These are phyloP conservation scores for Amanita muscaria DNA, from an alignment of 768 basidiomycete species.

Conservation along the genomic window DNA sequence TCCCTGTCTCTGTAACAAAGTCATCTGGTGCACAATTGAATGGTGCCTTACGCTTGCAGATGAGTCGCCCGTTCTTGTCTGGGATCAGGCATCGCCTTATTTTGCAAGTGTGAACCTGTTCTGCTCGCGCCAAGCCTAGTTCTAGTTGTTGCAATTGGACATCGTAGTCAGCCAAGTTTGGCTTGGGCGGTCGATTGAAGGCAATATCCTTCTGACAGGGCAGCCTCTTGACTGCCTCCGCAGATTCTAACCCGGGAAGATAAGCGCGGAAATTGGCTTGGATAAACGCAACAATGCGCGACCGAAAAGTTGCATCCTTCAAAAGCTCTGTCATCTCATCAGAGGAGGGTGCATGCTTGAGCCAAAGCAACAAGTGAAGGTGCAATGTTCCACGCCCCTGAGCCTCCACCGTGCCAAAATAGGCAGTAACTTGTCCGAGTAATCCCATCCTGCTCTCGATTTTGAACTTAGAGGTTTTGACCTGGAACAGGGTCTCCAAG, in stretches of 20 bases:
- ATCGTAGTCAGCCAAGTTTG: conserved; percentile 16
- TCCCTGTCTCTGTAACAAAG: conserved; percentile 16
- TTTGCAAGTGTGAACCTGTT: conserved; percentile 26
- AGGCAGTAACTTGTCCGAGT: conserved; percentile 7
- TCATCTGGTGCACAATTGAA: conserved; percentile 13
- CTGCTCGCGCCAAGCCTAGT: conserved; percentile 14
- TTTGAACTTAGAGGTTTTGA: conserved; percentile 8
- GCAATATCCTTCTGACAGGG: conserved; percentile 20
- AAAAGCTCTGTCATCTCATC: conserved; percentile 20
- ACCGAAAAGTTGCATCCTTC: conserved; percentile 19
- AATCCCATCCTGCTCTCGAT: conserved; percentile 12
- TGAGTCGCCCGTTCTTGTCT: conserved; percentile 13
- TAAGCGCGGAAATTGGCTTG: conserved; percentile 24
- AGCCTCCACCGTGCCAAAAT: conserved; percentile 25
- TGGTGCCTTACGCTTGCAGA: conserved; percentile 27
- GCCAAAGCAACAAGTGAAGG: conserved; percentile 27
- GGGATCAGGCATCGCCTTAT: conserved; percentile 16
- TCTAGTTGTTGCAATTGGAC: conserved; percentile 14
- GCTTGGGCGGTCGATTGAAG: conserved; percentile 24
- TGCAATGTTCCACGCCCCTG: conserved; percentile 32
- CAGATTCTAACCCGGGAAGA: conserved; percentile 21
- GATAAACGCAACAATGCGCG: conserved; percentile 21
- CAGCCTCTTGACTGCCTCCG: conserved; percentile 17
- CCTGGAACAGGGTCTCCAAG: not conserved
- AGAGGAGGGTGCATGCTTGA: conserved; percentile 20